Percentiles rank a stretch among this genome's conserved stretches.
phyloP scores from a whole-genome alignment of 2,329 filamentous ascomycete genomes.

The Nemania abortiva region DNA sequence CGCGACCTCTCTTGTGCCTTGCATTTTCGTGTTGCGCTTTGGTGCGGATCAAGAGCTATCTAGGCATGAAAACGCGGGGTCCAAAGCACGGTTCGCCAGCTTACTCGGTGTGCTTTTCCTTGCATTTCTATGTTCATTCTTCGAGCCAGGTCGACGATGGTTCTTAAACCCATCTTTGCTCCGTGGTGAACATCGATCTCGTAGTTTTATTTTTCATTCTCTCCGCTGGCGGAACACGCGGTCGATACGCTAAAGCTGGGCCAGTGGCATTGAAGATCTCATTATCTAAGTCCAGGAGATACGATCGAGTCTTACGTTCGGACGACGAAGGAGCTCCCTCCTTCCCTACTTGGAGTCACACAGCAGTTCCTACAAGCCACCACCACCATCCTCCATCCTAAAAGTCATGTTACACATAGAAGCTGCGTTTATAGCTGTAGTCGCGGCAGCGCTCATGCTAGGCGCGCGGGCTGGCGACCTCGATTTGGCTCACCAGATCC shows the following conservation, averaged over 20 bases:
- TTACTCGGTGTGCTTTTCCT: neutral
- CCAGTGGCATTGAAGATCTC: neutral
- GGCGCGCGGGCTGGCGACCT: constrained; percentile 37
- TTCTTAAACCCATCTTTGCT: neutral
- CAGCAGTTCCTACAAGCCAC: neutral
- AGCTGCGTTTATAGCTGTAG: constrained; percentile 32
- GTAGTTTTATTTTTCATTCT: neutral
- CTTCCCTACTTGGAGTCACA: neutral
- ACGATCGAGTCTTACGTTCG: neutral
- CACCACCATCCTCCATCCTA: neutral
- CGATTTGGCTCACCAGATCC: constrained; percentile 49
- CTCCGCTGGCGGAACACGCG: constrained; percentile 3
- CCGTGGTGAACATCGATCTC: neutral
- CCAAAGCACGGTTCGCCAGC: neutral
- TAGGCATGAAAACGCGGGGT: constrained; percentile 14
- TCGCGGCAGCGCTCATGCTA: constrained; percentile 37
- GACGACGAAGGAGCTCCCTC: neutral
- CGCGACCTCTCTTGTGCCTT: constrained; percentile 37
- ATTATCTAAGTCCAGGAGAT: neutral
- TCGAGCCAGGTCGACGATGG: neutral
- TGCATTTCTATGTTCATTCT: neutral
- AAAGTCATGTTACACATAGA: constrained; percentile 21
- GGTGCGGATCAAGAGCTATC: constrained; percentile 6
- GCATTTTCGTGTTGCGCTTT: constrained; percentile 5
- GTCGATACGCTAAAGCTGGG: neutral